Percentiles rank a stretch among this genome's conserved stretches.
Conservation (phyloP, 2,329 filamentous ascomycete species). For the Ceratocystiopsis sp. region DNA sequence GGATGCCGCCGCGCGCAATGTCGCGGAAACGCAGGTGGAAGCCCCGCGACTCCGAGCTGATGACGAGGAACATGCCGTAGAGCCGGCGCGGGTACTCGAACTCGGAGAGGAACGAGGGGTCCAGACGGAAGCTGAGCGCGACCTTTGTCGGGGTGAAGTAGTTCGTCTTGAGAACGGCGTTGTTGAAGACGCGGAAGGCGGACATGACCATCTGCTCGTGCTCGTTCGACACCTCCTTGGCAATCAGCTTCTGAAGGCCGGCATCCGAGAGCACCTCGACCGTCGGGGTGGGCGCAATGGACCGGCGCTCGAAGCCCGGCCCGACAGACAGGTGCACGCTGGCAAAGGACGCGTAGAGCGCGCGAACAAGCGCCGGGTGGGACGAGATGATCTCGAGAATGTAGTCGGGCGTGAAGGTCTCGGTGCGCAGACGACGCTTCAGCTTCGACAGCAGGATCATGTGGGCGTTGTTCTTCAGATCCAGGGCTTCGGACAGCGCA, state of each 20-base stretch:
- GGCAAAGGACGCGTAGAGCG: slow-evolving; percentile 82
- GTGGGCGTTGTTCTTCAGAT: slow-evolving; percentile 66
- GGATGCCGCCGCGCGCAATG: slow-evolving; percentile 90
- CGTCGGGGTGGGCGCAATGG: slow-evolving; percentile 36
- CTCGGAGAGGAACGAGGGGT: slow-evolving; percentile 73
- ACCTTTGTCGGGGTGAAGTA: slow-evolving; percentile 97
- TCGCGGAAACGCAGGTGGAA: slow-evolving; percentile 97
- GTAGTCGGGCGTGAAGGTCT: slow-evolving; percentile 97
- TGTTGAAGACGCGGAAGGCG: slow-evolving; percentile 92
- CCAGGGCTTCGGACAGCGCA: slow-evolving; percentile 65
- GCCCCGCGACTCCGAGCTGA: slow-evolving; percentile 88
- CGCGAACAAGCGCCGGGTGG: slow-evolving; percentile 73
- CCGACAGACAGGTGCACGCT: slow-evolving; percentile 54
- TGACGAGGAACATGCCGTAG: slow-evolving; percentile 97
- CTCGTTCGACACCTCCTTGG: slow-evolving; percentile 71
- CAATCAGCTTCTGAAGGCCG: slow-evolving; percentile 59
- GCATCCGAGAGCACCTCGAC: slow-evolving; percentile 58
- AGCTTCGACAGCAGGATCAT: slow-evolving; percentile 81
- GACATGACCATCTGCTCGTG: slow-evolving; percentile 98
- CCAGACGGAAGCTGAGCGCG: slow-evolving; percentile 85
- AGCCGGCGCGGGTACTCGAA: slow-evolving; percentile 87
- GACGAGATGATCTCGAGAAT: slow-evolving; percentile 92
- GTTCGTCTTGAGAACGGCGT: slow-evolving; percentile 87
- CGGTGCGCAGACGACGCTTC: slow-evolving; percentile 84
- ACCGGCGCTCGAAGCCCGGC: slow-evolving; percentile 30